A percentile compares a stretch with the other conserved stretches of the same genome.
Evolutionary conservation across 225 moss, liverwort and hornwort species (phyloP).

Genomic region (Lunularia cruciata): DNA sequence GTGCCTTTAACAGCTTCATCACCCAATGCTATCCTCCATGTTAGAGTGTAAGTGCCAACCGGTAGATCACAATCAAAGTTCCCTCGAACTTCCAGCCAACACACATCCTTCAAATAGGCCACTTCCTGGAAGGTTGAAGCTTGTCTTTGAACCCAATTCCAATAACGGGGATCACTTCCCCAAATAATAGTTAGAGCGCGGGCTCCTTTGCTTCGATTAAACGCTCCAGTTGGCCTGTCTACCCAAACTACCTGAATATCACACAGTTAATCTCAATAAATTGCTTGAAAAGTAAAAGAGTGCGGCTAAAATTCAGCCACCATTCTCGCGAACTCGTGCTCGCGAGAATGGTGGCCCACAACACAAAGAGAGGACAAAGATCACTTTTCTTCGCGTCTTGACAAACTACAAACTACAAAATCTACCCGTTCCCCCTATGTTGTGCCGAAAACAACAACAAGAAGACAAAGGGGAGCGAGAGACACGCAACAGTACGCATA

Average conservation of each 20-base stretch:
- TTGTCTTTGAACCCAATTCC: slow-evolving; percentile 36
- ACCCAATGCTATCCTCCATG: slow-evolving; percentile 37
- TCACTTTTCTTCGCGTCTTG: no score
- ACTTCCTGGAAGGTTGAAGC: slow-evolving; percentile 50
- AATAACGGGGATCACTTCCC: slow-evolving; percentile 19
- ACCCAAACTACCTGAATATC: slow-evolving; percentile 46
- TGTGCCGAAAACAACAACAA: no score
- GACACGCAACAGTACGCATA: no score
- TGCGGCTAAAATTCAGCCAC: no score
- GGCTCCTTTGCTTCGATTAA: slow-evolving; percentile 44
- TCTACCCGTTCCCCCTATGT: no score
- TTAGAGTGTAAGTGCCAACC: slow-evolving; percentile 37
- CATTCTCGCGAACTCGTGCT: no score
- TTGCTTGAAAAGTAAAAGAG: no score
- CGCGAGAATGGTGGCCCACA: no score
- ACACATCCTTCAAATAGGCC: slow-evolving; percentile 36
- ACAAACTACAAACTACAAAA: no score
- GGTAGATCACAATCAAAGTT: slow-evolving; percentile 40
- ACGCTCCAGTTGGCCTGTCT: slow-evolving; percentile 44
- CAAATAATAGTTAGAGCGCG: slow-evolving; percentile 35
- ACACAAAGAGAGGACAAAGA: no score
- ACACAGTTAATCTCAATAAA: no score
- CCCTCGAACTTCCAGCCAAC: slow-evolving; percentile 45
- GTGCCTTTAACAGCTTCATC: neutral
- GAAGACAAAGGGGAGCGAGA: no score